Base-by-base conservation (phyloP, 139 green algal species). In the Auxenochlorella pyrenoidosa region DNA sequence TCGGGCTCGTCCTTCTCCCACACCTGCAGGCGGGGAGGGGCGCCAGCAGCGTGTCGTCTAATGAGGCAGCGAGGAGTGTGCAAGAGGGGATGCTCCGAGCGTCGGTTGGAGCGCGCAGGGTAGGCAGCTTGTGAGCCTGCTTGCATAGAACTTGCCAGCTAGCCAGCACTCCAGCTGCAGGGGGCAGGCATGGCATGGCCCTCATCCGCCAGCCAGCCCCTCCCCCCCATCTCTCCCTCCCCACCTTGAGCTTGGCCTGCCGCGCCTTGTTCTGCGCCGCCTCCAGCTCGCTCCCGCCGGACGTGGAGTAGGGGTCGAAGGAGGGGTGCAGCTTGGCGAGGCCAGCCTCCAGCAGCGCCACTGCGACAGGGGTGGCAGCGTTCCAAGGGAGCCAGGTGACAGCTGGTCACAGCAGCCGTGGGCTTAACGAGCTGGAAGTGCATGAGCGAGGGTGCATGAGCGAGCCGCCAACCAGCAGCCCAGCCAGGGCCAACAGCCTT, bases 251-350 rank as follows among this genome's bases (percentile, higher is more conserved):
- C 19, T 90, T 90, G 30, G 82, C 83, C 51, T 91, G 70, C 90
- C 96, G 95, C 1, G 97, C 97, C n/a, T 87, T 83, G 59, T 92
- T 82, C 90, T 99, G 91, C 1, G 95, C 93, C n/a, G 86, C 84
- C 51, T 89, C 44, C 77, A 99, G 91, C 90, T 92, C 92, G 6
- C 75, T 24, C 44, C 90, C 94, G 43, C 85, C 88, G 28, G 81
- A 38, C 1, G 89, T 79, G 36, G 87, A 60, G 54, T 82, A 71
- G 36, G 90, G 34, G 28, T 92, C 86, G 54, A 96, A 97, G 86
- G 88, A 92, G 38, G 91, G 92, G 90, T 99, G 95, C 88, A 99
- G 89, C 79, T 93, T 95, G 43, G 87, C 92, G 44, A 99, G 92
- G 34, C 97, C 97, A 58, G 89, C 87, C 54, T 93, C 84, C 38